phyloP scores from a whole-genome alignment of 2,329 filamentous ascomycete genomes.

The Fusarium euwallaceae region DNA sequence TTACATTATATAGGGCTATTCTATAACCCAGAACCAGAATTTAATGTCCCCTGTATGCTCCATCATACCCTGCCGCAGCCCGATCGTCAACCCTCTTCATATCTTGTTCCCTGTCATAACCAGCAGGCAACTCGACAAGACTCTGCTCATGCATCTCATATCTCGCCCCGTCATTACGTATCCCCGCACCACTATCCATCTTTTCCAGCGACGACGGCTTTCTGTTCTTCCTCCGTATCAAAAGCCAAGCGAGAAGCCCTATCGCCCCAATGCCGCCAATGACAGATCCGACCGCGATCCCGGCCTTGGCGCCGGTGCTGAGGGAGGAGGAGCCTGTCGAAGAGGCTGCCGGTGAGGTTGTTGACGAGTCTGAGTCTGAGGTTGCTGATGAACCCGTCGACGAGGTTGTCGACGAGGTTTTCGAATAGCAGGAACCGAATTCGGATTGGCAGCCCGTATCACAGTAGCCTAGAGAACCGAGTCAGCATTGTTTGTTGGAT shows the following conservation, averaged over 20 bases:
- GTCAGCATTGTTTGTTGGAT: neutral
- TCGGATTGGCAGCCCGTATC: neutral
- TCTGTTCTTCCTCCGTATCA: neutral
- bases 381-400: neutral
- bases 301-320: neutral
- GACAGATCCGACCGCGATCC: neutral
- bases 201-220: neutral
- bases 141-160: slow-evolving; percentile 1
- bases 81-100: slow-evolving; percentile 2
- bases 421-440: slow-evolving; percentile 2
- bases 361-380: neutral
- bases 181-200: neutral
- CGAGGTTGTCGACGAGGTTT: neutral
- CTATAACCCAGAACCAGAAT: neutral
- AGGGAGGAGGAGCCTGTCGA: neutral
- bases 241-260: neutral
- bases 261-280: neutral
- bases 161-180: neutral
- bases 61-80: neutral
- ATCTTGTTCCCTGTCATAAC: neutral
- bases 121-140: slow-evolving; percentile 1
- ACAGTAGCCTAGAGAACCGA: neutral
- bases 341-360: neutral
- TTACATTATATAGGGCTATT: neutral
- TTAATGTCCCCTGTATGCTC: neutral